Conservation (phyloP, 345 rosid species). For the Viola odorata region DNA sequence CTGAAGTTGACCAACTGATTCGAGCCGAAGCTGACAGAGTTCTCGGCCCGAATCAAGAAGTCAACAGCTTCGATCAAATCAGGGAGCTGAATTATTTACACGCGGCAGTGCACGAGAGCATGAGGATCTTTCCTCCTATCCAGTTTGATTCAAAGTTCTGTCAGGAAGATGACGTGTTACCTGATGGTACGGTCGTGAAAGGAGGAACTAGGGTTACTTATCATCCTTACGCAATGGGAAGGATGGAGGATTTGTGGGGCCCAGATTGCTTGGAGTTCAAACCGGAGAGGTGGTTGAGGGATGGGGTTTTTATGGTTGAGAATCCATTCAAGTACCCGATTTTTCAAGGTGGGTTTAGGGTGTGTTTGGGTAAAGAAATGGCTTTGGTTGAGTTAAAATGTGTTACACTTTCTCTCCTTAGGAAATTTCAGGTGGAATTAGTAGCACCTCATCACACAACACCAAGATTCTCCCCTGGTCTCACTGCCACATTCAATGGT, state of each 20-base stretch:
- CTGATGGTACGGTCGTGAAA: constrained; percentile 50
- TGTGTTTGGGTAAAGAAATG: constrained; percentile 78
- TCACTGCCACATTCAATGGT: constrained; percentile 46
- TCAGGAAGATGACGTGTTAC: constrained; percentile 32
- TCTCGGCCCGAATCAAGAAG: constrained; percentile 23
- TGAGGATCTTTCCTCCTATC: constrained; percentile 55
- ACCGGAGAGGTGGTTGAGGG: constrained; percentile 69
- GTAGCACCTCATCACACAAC: constrained; percentile 1
- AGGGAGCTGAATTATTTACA: constrained; percentile 36
- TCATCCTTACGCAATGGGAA: constrained; percentile 75
- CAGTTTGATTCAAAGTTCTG: constrained; percentile 58
- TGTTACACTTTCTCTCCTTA: constrained; percentile 44
- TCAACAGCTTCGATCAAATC: constrained; percentile 20
- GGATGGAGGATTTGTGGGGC: constrained; percentile 69
- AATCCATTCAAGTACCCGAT: constrained; percentile 65
- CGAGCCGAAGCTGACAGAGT: constrained; percentile 34
- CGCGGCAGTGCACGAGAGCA: constrained; percentile 41
- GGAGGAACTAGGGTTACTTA: constrained; percentile 68
- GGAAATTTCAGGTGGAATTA: constrained; percentile 31
- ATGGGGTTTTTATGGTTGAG: constrained; percentile 38
- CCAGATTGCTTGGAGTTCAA: constrained; percentile 56
- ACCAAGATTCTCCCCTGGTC: constrained; percentile 44
- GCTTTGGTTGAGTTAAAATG: constrained; percentile 58
- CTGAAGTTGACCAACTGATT: constrained; percentile 23
- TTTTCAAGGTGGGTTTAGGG: constrained; percentile 67